These are phyloP conservation scores for Leishmania mexicana DNA, from an alignment of 208 protist genomes.

Conservation along the genomic window DNA sequence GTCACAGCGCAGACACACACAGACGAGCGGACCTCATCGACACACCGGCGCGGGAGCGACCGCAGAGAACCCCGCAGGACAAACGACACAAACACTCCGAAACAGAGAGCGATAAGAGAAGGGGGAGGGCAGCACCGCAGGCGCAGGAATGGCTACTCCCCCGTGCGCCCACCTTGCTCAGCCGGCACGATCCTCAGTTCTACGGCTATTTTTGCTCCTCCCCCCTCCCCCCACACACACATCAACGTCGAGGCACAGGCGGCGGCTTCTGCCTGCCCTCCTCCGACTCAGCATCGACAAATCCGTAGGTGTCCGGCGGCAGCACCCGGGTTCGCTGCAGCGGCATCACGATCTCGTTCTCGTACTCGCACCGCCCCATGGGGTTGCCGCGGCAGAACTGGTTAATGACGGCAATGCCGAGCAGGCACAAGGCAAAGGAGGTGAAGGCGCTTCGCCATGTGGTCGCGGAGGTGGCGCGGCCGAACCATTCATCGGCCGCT, in stretches of 20 bases:
- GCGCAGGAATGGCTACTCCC: not conserved
- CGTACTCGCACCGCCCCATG: slow-evolving; percentile 60
- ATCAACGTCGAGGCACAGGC: not conserved
- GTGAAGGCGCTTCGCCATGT: slow-evolving; percentile 44
- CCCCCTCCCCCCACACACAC: not conserved
- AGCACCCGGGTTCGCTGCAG: slow-evolving; percentile 24
- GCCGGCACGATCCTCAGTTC: not conserved
- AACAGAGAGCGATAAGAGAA: not conserved
- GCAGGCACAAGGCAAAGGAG: slow-evolving; percentile 43
- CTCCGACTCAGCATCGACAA: slow-evolving; percentile 52
- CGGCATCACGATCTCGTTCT: slow-evolving; percentile 40
- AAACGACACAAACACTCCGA: not conserved
- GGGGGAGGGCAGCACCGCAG: not conserved
- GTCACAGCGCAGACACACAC: not conserved
- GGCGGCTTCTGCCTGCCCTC: not conserved
- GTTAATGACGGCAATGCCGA: slow-evolving; percentile 71
- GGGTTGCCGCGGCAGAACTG: slow-evolving; percentile 67
- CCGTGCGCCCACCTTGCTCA: not conserved
- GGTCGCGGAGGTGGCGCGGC: slow-evolving; percentile 3
- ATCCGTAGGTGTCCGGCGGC: slow-evolving; percentile 54
- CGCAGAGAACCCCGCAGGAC: not conserved
- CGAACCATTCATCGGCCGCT: slow-evolving; percentile 70
- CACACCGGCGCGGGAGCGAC: not conserved
- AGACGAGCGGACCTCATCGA: not conserved
- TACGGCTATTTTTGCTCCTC: not conserved